A percentile compares a stretch with the other conserved stretches of the same genome.
Evolutionary conservation across 176 grass and related monocot genomes (phyloP).

Genomic region (Luzula sylvatica): DNA sequence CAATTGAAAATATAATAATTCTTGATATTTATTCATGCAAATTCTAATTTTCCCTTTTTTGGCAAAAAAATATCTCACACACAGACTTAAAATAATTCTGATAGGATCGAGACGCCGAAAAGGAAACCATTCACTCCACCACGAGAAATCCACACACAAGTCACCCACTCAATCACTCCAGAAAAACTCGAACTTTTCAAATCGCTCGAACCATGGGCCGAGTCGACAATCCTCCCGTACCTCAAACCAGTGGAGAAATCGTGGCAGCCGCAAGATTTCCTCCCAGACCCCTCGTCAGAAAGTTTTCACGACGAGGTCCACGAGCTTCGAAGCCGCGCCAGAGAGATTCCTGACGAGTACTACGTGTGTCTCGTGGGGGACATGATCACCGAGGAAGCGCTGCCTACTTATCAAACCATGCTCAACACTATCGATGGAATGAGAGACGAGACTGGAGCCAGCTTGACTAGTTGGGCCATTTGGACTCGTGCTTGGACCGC

Average conservation of each 20-base stretch:
- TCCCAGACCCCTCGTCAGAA: constrained; percentile 46
- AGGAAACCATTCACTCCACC: constrained; percentile 37
- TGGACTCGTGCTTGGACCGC: constrained; percentile 71
- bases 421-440: constrained; percentile 60
- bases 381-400: constrained; percentile 71
- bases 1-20: too few species aligned
- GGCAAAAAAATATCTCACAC: too few species aligned
- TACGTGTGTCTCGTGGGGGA: constrained; percentile 75
- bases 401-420: constrained; percentile 72
- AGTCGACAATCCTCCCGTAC: constrained; percentile 40
- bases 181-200: constrained; percentile 45
- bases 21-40: too few species aligned
- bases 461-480: constrained; percentile 54
- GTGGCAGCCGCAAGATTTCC: constrained; percentile 63
- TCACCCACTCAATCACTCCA: constrained; percentile 46
- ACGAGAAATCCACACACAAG: constrained; percentile 41
- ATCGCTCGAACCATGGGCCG: constrained; percentile 56
- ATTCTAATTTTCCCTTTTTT: too few species aligned
- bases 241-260: constrained; percentile 64
- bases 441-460: constrained; percentile 56
- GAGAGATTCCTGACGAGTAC: constrained; percentile 70
- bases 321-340: constrained; percentile 44
- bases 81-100: constrained; percentile 1
- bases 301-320: constrained; percentile 52
- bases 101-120: constrained; percentile 42